Conservation (phyloP, 768 basidiomycete species). For the Holtermannia corniformis region DNA sequence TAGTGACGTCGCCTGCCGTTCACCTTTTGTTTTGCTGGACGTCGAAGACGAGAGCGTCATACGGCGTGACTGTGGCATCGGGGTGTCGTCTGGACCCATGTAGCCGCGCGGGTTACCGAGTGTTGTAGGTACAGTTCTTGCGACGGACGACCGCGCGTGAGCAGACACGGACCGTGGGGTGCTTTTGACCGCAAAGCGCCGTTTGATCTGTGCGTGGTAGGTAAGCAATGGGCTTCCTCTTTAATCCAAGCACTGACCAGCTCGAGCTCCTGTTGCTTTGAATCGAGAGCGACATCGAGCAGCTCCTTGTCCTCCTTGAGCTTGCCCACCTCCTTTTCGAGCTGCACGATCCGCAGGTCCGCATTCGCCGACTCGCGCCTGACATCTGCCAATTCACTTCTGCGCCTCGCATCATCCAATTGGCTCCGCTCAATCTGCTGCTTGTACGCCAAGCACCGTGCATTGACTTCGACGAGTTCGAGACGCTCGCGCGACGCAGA, state of each 20-base stretch:
- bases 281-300: conserved; percentile 83
- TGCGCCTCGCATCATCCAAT: background rate
- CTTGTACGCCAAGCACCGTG: background rate
- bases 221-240: too few species aligned
- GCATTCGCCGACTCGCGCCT: background rate
- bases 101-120: background rate
- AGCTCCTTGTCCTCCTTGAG: conserved; percentile 69
- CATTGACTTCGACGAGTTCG: background rate
- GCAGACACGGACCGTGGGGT: background rate
- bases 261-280: conserved; percentile 90
- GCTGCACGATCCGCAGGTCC: background rate
- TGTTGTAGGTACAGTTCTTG: background rate
- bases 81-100: background rate
- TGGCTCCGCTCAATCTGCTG: background rate
- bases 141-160: background rate
- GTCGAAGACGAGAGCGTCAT: too few species aligned
- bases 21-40: too few species aligned
- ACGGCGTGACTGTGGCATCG: too few species aligned
- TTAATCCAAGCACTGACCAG: conserved; percentile 49
- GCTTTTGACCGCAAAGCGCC: background rate
- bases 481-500: background rate
- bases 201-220: too few species aligned
- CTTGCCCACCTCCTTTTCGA: conserved; percentile 19
- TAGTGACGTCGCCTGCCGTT: background rate
- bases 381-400: background rate